Evolutionary conservation across 495 filamentous ascomycete genomes (phyloP).

Genomic region (Parmelia sp.): DNA sequence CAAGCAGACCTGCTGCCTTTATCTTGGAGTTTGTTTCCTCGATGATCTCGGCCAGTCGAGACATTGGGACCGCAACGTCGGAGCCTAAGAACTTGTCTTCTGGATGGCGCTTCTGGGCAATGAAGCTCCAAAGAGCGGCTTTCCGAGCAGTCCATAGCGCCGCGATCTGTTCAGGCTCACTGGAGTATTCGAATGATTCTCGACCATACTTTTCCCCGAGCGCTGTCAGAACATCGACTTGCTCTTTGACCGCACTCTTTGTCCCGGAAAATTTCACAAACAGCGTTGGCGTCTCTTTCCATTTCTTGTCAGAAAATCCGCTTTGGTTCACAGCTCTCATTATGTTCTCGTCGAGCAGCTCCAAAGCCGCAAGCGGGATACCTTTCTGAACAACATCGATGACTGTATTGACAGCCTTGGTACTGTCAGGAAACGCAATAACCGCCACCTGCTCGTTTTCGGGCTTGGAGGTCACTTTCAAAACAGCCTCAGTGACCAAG

Average conservation of each 20-base stretch:
- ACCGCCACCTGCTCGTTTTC: constrained; percentile 58
- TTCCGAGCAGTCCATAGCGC: constrained; percentile 60
- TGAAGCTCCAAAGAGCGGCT: constrained; percentile 53
- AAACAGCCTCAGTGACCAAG: constrained; percentile 56
- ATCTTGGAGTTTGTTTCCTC: constrained; percentile 57
- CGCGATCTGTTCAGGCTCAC: constrained; percentile 47
- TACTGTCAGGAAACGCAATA: constrained; percentile 51
- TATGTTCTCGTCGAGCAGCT: constrained; percentile 60
- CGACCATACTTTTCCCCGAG: constrained; percentile 45
- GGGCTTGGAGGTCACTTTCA: constrained; percentile 58
- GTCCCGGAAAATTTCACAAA: constrained; percentile 66
- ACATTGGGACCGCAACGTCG: constrained; percentile 62
- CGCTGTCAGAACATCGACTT: constrained; percentile 51
- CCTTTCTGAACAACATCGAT: constrained; percentile 55
- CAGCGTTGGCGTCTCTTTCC: constrained; percentile 57
- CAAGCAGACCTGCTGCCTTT: constrained; percentile 48
- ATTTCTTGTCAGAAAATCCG: constrained; percentile 46
- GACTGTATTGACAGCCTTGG: constrained; percentile 53
- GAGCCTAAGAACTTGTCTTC: constrained; percentile 60
- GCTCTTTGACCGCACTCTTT: constrained; percentile 50
- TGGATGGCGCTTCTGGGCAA: constrained; percentile 49
- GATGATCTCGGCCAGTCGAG: constrained; percentile 54
- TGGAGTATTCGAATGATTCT: constrained; percentile 55
- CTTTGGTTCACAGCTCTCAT: constrained; percentile 61
- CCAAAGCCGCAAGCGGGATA: constrained; percentile 57